Conservation (phyloP, 495 filamentous ascomycete species). For the Neurospora tetraspora region DNA sequence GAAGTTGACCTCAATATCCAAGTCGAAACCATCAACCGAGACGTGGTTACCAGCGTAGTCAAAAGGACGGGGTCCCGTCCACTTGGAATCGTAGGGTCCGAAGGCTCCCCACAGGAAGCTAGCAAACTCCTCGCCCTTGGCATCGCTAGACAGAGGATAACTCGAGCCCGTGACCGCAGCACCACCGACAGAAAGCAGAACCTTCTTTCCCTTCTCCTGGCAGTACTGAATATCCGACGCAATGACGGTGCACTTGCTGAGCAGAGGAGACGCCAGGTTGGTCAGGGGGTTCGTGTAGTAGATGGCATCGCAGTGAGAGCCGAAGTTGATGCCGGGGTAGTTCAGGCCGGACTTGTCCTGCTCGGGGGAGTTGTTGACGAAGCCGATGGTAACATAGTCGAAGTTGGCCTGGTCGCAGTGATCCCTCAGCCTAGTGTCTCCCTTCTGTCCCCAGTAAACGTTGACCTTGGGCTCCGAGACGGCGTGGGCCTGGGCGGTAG, state of each 20-base stretch:
- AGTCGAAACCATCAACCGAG: conserved; percentile 57
- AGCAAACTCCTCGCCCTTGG: conserved; percentile 46
- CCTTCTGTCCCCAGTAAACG: conserved; percentile 28
- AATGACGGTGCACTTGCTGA: conserved; percentile 30
- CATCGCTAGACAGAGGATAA: conserved; percentile 38
- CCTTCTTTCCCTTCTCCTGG: conserved; percentile 52
- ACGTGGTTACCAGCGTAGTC: conserved; percentile 32
- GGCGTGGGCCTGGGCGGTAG: conserved; percentile 12
- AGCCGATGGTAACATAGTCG: conserved; percentile 32
- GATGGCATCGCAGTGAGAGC: conserved; percentile 23
- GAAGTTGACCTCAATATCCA: conserved; percentile 47
- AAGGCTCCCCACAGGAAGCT: conserved; percentile 58
- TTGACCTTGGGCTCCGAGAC: conserved; percentile 15
- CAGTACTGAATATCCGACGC: conserved; percentile 49
- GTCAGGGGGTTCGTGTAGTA: conserved; percentile 21
- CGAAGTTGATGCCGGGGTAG: conserved; percentile 36
- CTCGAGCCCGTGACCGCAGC: conserved; percentile 12
- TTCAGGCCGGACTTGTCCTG: conserved; percentile 18
- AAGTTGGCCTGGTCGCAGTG: conserved; percentile 24
- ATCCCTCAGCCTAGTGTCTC: conserved; percentile 13
- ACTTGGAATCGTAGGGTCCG: conserved; percentile 37
- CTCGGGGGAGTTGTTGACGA: conserved; percentile 33
- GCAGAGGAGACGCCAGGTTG: conserved; percentile 24
- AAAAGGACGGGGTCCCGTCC: conserved; percentile 48
- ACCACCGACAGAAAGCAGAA: conserved; percentile 57